These are phyloP conservation scores for Torulaspora globosa DNA, from an alignment of 1,139 yeast species.

Conservation along the genomic window DNA sequence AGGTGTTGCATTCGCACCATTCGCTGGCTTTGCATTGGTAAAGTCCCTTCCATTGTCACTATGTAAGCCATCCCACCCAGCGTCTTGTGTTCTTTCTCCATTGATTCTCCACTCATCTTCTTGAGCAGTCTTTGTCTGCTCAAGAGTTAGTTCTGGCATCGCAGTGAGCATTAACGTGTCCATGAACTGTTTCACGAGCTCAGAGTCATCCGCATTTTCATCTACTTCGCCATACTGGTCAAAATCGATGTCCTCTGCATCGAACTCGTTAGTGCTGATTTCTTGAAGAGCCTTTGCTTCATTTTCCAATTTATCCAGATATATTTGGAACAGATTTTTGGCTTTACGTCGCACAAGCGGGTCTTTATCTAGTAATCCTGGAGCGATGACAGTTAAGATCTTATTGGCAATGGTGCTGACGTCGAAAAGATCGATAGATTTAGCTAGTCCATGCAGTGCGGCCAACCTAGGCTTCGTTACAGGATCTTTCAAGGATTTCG, in stretches of 20 bases:
- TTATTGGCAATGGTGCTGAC: conserved; percentile 77
- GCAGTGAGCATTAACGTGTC: conserved; percentile 23
- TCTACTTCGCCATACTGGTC: conserved; percentile 23
- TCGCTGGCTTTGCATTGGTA: not conserved
- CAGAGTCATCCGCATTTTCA: conserved; percentile 16
- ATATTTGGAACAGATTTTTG: conserved; percentile 57
- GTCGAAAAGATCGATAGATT: conserved; percentile 60
- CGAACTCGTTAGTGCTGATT: conserved; percentile 42
- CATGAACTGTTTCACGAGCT: conserved; percentile 31
- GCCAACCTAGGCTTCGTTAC: conserved; percentile 73
- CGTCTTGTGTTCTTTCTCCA: conserved; percentile 4
- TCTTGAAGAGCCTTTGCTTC: conserved; percentile 57
- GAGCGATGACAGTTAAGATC: conserved; percentile 81
- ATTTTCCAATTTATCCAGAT: conserved; percentile 58
- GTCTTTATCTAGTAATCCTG: conserved; percentile 72
- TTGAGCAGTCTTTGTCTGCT: not conserved
- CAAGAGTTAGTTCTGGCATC: conserved; percentile 6
- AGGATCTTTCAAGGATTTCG: conserved; percentile 77
- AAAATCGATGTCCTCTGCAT: conserved; percentile 28
- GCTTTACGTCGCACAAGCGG: conserved; percentile 71
- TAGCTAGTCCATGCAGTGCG: conserved; percentile 70
- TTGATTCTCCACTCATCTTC: not conserved
- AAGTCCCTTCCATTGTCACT: conserved; percentile 9
- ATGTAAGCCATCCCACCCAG: conserved; percentile 10
- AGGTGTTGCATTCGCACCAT: conserved; percentile 9